phyloP scores from a whole-genome alignment of 2,329 filamentous ascomycete genomes.

The Neoascochyta sp. region DNA sequence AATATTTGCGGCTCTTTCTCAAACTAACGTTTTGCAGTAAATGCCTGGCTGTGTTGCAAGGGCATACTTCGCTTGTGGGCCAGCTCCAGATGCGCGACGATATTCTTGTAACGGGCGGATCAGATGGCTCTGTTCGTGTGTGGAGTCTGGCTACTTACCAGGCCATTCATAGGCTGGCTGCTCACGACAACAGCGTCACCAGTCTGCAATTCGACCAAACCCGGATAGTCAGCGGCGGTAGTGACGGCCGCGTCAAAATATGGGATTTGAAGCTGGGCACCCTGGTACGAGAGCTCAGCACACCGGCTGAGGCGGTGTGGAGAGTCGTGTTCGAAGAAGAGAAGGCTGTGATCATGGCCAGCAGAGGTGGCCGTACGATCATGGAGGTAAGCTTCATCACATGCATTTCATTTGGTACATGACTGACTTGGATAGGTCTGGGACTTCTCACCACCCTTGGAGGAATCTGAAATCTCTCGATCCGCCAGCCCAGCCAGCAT shows the following conservation, averaged over 20 bases:
- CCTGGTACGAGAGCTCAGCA: conserved; percentile 84
- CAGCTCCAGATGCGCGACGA: conserved; percentile 94
- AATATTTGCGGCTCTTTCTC: conserved; percentile 15
- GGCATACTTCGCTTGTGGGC: conserved; percentile 93
- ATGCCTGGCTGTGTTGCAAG: conserved; percentile 88
- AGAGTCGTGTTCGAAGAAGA: conserved; percentile 97
- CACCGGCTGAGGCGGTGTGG: conserved; percentile 93
- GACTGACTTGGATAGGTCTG: conserved; percentile 64
- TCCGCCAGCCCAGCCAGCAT: conserved; percentile 44
- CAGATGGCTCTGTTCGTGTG: conserved; percentile 90
- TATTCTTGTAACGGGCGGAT: conserved; percentile 91
- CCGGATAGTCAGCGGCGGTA: conserved; percentile 90
- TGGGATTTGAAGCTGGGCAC: conserved; percentile 94
- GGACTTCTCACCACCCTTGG: conserved; percentile 78
- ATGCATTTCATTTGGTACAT: conserved; percentile 1
- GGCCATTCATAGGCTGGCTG: conserved; percentile 88
- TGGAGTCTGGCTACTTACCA: conserved; percentile 91
- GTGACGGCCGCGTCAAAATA: conserved; percentile 95
- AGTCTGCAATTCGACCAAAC: conserved; percentile 96
- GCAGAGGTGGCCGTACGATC: conserved; percentile 77
- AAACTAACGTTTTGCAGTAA: conserved; percentile 42
- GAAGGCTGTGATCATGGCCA: conserved; percentile 94
- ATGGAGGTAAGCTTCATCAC: conserved; percentile 74
- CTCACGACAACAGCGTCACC: conserved; percentile 97
- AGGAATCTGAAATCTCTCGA: conserved; percentile 34